These are phyloP conservation scores for Lathyrus sativus DNA, from an alignment of 306 rosid genomes.

Conservation along the genomic window DNA sequence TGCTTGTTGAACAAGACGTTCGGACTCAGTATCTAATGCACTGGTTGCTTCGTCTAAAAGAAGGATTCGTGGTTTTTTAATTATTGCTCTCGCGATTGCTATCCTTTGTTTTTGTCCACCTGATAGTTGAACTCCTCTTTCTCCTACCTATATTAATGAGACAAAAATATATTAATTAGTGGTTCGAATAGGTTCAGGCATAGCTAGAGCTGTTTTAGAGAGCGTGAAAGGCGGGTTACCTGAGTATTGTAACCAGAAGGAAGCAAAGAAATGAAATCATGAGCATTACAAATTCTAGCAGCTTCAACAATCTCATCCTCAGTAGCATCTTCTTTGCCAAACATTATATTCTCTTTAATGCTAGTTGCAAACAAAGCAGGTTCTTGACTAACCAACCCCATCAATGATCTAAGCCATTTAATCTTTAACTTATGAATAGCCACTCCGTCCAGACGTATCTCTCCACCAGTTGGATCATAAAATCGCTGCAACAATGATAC, in stretches of 20 bases:
- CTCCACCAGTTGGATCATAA: constrained; percentile 77
- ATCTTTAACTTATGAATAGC: constrained; percentile 56
- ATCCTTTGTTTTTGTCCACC: constrained; percentile 75
- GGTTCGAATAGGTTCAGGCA: too few species aligned
- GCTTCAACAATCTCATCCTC: constrained; percentile 62
- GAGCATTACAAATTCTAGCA: constrained; percentile 82
- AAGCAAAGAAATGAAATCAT: constrained; percentile 68
- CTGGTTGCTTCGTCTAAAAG: constrained; percentile 76
- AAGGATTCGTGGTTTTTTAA: constrained; percentile 53
- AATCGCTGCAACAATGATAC: constrained; percentile 74
- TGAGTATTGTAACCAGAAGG: constrained; percentile 80
- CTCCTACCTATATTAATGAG: constrained; percentile 48
- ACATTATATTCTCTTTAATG: constrained; percentile 76
- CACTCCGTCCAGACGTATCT: constrained; percentile 71
- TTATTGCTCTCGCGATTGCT: constrained; percentile 64
- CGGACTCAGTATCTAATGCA: constrained; percentile 62
- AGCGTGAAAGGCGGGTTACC: constrained; percentile 33
- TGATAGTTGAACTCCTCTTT: constrained; percentile 60
- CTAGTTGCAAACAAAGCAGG: constrained; percentile 84
- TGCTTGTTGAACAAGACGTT: constrained; percentile 59
- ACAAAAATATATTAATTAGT: too few species aligned
- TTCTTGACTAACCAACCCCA: constrained; percentile 96
- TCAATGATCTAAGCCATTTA: constrained; percentile 80
- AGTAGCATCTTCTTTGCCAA: constrained; percentile 80
- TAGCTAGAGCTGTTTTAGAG: too few species aligned